A percentile compares a stretch with the other conserved stretches of the same genome.
These are phyloP conservation scores for Microcyclospora tardicrescens DNA, from an alignment of 2,329 filamentous ascomycete species.

Conservation along the genomic window DNA sequence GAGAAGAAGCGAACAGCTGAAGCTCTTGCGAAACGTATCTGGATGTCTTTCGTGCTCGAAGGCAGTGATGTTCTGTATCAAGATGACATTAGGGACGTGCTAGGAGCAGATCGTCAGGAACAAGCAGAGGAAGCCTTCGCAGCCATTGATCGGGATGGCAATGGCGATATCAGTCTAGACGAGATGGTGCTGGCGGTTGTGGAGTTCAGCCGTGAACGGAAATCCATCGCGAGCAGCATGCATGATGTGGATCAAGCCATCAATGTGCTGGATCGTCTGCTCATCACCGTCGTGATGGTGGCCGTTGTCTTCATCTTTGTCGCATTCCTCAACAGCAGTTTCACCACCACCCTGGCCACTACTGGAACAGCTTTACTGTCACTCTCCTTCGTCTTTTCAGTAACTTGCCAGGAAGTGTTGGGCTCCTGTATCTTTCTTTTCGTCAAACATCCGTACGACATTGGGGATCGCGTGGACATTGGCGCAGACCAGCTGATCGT, in stretches of 20 bases:
- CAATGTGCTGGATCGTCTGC: conserved; percentile 73
- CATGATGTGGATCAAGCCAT: conserved; percentile 95
- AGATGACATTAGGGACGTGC: conserved; percentile 78
- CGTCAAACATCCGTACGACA: conserved; percentile 95
- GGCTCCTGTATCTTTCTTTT: conserved; percentile 98
- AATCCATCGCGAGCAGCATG: conserved; percentile 84
- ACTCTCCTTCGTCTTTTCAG: conserved; percentile 90
- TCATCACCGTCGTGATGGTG: conserved; percentile 68
- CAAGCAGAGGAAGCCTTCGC: conserved; percentile 80
- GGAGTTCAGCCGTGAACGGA: conserved; percentile 73
- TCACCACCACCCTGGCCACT: conserved; percentile 73
- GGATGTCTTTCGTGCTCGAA: conserved; percentile 96
- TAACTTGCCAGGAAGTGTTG: conserved; percentile 87
- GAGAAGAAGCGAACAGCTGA: conserved; percentile 76
- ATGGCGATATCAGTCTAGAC: conserved; percentile 87
- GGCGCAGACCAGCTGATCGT: conserved; percentile 55
- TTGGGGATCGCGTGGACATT: conserved; percentile 87
- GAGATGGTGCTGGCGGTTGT: conserved; percentile 86
- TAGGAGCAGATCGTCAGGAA: conserved; percentile 57
- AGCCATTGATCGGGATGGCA: conserved; percentile 71
- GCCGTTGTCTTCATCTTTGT: conserved; percentile 53
- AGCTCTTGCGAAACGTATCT: conserved; percentile 84
- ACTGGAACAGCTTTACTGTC: conserved; percentile 86
- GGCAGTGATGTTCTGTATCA: conserved; percentile 64
- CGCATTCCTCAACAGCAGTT: conserved; percentile 76